These are phyloP conservation scores for Acanthamoeba rhysodes DNA, from an alignment of 208 protist species.

Conservation along the genomic window DNA sequence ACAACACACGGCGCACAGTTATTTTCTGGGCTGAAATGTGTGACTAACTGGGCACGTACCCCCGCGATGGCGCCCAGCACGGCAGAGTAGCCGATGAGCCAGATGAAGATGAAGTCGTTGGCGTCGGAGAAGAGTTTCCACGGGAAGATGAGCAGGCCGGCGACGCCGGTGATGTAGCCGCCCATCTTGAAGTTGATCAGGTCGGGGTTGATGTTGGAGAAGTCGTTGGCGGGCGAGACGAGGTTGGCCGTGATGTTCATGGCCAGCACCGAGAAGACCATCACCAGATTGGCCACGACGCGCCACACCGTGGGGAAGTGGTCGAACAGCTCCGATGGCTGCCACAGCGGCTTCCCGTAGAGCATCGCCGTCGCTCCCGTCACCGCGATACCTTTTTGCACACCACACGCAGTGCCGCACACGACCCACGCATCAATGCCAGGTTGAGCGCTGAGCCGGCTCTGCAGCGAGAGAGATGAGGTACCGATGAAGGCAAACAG, in stretches of 20 bases:
- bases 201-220: slow-evolving; percentile 49
- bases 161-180: slow-evolving; percentile 34
- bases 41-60: too few relatives aligned
- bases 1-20: not conserved
- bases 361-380: slow-evolving; percentile 25
- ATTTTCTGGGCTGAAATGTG: not conserved
- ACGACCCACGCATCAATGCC: not conserved
- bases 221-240: slow-evolving; percentile 66
- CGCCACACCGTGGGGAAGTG: not conserved
- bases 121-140: slow-evolving; percentile 64
- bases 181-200: slow-evolving; percentile 43
- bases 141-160: slow-evolving; percentile 46
- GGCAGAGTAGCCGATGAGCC: slow-evolving; percentile 66
- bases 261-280: slow-evolving; percentile 48
- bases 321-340: slow-evolving; percentile 46
- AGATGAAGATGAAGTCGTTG: slow-evolving; percentile 65
- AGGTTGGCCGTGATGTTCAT: slow-evolving; percentile 68
- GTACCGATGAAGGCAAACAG: slow-evolving; percentile 56
- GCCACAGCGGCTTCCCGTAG: slow-evolving; percentile 32
- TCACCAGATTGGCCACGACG: slow-evolving; percentile 24
- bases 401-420: not conserved
- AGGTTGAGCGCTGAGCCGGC: not conserved
- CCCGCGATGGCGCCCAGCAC: slow-evolving; percentile 43
- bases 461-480: not conserved
- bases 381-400: slow-evolving; percentile 1